Base-by-base conservation (phyloP, 208 protist genomes). In the Porcisia deanei region DNA sequence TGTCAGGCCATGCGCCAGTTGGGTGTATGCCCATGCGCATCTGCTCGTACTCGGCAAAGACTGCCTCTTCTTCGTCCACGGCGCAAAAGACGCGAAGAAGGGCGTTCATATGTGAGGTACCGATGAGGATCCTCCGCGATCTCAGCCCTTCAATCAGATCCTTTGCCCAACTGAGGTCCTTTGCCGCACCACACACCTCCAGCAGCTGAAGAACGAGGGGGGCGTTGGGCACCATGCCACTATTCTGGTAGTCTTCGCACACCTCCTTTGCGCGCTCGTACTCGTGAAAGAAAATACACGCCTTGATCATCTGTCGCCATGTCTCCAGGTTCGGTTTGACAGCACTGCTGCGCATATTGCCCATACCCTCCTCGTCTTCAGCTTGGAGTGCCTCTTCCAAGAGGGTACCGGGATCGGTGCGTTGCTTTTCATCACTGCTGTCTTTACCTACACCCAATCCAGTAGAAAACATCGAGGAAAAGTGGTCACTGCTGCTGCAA, bases 41-140 rank as follows among this genome's bases (percentile, higher is more conserved):
- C 70, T 92, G 77, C 41, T 93, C 81, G 78, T 95, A 88, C 34
- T 88, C 74, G 9, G 10, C 1, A 10, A 89, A 76, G 3, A 97
- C 14, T 20, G 69, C 63, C 7, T 69, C 60, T 0, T 20, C 60
- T 60, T 92, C 91, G 7, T 87, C 84, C 0, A 84, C 71, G 1
- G 85, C 87, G 18, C 91, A 86, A 10, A 98, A 83, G 16, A 96
- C 91, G 4, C 65, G 53, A 9, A 98, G 85, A 71, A 94, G 96
- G 14, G 80, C 79, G 71, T 98, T 97, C 80, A 89, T 95, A 14
- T 96, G 41, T 5, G 25, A 16, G 4, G 80, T 83, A 67, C 94
- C 91, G 49, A 96, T 77, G 30, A 89, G 72, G 2, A 92, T 57
- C 5, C 79, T 57, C 25, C 64, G 45, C 16, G 52, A 37, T 47